Conservation (phyloP, 768 basidiomycete species). For the Hericium coralloides region DNA sequence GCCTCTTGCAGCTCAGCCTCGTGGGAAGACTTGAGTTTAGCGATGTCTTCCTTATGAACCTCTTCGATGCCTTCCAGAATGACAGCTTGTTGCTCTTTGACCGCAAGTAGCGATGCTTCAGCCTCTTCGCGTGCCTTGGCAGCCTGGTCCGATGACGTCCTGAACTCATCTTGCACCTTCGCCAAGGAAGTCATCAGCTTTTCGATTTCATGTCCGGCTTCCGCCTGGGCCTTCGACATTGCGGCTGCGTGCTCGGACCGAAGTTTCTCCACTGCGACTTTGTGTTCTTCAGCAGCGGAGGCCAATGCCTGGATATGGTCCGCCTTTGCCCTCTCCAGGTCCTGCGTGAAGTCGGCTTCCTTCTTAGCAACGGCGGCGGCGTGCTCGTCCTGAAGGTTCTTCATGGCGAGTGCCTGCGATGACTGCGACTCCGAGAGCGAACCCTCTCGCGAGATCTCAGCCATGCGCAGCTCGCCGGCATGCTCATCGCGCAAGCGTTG, state of each 20-base stretch:
- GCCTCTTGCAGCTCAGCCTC: slow-evolving; percentile 26
- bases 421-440: slow-evolving; percentile 68
- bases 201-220: slow-evolving; percentile 43
- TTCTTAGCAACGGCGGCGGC: slow-evolving; percentile 54
- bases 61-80: slow-evolving; percentile 47
- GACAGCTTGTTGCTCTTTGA: slow-evolving; percentile 47
- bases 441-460: slow-evolving; percentile 68
- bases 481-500: slow-evolving; percentile 74
- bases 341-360: slow-evolving; percentile 54
- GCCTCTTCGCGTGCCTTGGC: slow-evolving; percentile 34
- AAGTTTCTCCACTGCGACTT: slow-evolving; percentile 46
- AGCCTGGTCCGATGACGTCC: slow-evolving; percentile 26
- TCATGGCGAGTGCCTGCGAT: slow-evolving; percentile 49
- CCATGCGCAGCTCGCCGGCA: slow-evolving; percentile 59
- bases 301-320: slow-evolving; percentile 49
- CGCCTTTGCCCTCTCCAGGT: slow-evolving; percentile 55
- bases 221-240: slow-evolving; percentile 43
- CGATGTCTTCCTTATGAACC: slow-evolving; percentile 48
- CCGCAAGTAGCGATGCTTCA: slow-evolving; percentile 35
- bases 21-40: slow-evolving; percentile 40
- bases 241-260: slow-evolving; percentile 49
- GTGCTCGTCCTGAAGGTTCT: slow-evolving; percentile 68
- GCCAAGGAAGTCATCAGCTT: slow-evolving; percentile 34
- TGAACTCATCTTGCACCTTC: slow-evolving; percentile 36
- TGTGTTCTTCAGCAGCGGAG: slow-evolving; percentile 53